Evolutionary conservation across 345 rosid species (phyloP).

Genomic region (Melastoma malabathricum): DNA sequence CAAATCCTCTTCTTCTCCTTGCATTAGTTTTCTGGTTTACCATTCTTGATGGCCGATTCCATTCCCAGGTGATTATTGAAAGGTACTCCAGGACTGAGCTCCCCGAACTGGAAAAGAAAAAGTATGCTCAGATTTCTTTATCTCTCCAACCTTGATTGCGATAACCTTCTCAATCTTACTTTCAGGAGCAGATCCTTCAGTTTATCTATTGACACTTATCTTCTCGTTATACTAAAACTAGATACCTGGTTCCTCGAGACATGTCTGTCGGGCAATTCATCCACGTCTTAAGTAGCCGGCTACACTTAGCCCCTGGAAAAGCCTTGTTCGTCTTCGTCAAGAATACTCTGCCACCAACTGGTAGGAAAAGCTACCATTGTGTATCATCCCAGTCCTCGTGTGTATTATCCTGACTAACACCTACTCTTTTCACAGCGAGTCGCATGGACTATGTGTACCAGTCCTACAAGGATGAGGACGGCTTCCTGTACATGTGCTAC

Average conservation of each 20-base stretch:
- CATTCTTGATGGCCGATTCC: not conserved
- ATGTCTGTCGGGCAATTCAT: conserved; percentile 90
- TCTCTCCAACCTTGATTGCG: not conserved
- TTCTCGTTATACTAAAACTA: conserved; percentile 10
- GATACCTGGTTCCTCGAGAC: conserved; percentile 76
- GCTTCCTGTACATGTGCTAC: conserved; percentile 81
- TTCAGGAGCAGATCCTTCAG: not conserved
- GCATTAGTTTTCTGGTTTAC: not conserved
- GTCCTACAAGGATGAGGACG: conserved; percentile 80
- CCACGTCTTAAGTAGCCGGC: conserved; percentile 56
- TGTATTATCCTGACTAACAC: not conserved
- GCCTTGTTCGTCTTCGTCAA: conserved; percentile 74
- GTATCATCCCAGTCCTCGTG: too few species aligned
- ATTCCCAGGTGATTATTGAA: conserved; percentile 51
- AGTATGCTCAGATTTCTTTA: conserved; percentile 16
- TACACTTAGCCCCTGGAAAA: conserved; percentile 52
- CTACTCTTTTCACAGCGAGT: conserved; percentile 30
- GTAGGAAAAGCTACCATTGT: conserved; percentile 13
- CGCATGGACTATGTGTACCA: conserved; percentile 58
- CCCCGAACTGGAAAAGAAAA: conserved; percentile 66
- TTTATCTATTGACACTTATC: not conserved
- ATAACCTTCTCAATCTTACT: not conserved
- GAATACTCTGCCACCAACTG: conserved; percentile 70
- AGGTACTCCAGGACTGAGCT: conserved; percentile 51
- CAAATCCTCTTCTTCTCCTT: too few species aligned